Base-by-base conservation (phyloP, 495 filamentous ascomycete species). In the Amorphotheca resinae region DNA sequence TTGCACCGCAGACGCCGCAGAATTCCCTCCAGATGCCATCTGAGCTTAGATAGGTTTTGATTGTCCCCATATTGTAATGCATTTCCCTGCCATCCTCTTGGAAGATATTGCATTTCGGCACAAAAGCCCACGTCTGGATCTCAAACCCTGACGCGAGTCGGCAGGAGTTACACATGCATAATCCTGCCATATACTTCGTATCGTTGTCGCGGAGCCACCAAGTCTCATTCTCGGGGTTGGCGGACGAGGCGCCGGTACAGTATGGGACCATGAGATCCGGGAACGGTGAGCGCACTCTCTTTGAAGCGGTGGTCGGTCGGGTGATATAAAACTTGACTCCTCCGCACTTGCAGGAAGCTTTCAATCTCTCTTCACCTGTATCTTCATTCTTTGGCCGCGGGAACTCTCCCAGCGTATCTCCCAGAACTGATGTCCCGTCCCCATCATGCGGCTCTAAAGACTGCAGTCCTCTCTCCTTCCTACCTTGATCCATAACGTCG, bases 51-150 rank as follows among this genome's bases (percentile, higher is more conserved):
- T 79, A 79, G 16, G 44, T 58, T 43, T 60, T 65, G 53, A 82
- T 59, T 1, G 63, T 69, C 3, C 74, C 68, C 5, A 57, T 42
- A 15, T 47, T 38, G 44, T 74, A 78, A 18, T 65, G 56, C 3
- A 75, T 56, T 0, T 59, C 56, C 3, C 53, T 51, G 44, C 55
- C 20, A 41, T 61, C 43, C 56, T 64, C 25, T 22, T 77, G 63
- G 39, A 62, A 59, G 46, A 85, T 75, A 48, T 82, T 79, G 7
- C 59, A 56, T 38, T 68, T 68, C 3, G 79, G 79, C 12, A 83
- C 58, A 46, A 84, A 85, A 0, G 75, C 68, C 79, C 82, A 87
- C 7, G 67, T 57, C 46, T 81, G 76, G 38, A 80, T 71, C 35
- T 84, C 79, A 53, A 77, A 79, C 2, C 81, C 82, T 3, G 71